Evolutionary conservation across 169 alveolate genomes (phyloP).

Genomic region (Cryptosporidium xiaoi): DNA sequence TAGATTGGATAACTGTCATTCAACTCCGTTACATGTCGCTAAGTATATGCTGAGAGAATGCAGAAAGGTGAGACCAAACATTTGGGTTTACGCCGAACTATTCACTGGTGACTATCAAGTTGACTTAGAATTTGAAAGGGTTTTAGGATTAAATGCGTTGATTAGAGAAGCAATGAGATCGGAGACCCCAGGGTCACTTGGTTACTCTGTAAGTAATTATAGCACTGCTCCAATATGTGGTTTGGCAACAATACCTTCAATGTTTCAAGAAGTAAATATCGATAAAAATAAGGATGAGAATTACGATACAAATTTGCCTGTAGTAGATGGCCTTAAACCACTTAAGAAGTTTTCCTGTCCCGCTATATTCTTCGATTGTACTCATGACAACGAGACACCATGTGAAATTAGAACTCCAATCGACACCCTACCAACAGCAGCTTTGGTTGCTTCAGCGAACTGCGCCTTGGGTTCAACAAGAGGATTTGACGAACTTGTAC

Average conservation of each 20-base stretch:
- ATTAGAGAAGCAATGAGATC: constrained; percentile 89
- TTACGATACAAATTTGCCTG: constrained; percentile 4
- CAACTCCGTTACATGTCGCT: constrained; percentile 92
- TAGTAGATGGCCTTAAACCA: constrained; percentile 67
- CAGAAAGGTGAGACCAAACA: constrained; percentile 87
- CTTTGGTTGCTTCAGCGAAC: constrained; percentile 83
- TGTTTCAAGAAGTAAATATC: constrained; percentile 39
- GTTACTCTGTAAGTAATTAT: constrained; percentile 38
- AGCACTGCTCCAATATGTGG: constrained; percentile 74
- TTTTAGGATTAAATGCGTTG: constrained; percentile 89
- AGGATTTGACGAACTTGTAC: constrained; percentile 90
- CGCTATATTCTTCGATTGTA: constrained; percentile 89
- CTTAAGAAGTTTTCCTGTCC: constrained; percentile 80
- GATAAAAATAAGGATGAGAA: constrained; percentile 10
- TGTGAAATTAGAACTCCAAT: constrained; percentile 79
- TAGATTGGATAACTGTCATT: constrained; percentile 95
- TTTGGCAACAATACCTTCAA: constrained; percentile 28
- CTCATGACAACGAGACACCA: constrained; percentile 92
- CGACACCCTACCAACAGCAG: constrained; percentile 87
- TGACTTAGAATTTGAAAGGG: constrained; percentile 87
- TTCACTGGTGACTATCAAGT: constrained; percentile 88
- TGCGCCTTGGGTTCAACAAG: constrained; percentile 91
- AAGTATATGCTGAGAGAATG: constrained; percentile 89
- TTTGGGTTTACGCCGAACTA: constrained; percentile 91
- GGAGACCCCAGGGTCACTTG: constrained; percentile 64